Conservation (phyloP, 805 yeast genomes). For the Saccharomycopsis fibuligera region DNA sequence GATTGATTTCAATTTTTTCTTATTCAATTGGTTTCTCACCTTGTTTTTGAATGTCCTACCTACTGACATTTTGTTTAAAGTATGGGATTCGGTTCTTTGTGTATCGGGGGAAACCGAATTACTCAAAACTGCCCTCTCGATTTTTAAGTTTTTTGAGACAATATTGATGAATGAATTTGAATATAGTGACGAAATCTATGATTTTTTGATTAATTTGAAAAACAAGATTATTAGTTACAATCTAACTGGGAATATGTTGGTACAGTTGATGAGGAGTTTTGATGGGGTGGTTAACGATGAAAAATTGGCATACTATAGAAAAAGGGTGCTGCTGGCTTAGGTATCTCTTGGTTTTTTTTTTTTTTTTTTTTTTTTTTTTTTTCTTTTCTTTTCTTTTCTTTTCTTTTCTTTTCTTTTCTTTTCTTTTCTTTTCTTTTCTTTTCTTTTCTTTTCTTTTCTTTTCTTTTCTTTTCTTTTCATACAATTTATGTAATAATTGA, state of each 20-base stretch:
- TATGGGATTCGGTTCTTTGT: conserved; percentile 45
- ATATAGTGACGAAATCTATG: conserved; percentile 31
- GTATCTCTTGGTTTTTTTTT: neutral
- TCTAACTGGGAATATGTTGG: conserved; percentile 25
- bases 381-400: neutral
- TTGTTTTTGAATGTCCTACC: conserved; percentile 47
- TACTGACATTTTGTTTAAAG: conserved; percentile 43
- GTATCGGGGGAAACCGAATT: conserved; percentile 34
- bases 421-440: no score
- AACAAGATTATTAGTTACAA: conserved; percentile 23
- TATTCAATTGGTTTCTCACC: conserved; percentile 53
- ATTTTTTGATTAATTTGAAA: conserved; percentile 31
- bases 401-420: no score
- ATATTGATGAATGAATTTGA: conserved; percentile 26
- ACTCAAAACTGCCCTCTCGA: conserved; percentile 30
- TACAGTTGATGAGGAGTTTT: conserved; percentile 11
- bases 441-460: no score
- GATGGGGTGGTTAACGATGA: neutral
- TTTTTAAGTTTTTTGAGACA: conserved; percentile 34
- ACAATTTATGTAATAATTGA: no score
- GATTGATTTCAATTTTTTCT: conserved; percentile 43
- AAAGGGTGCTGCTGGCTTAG: no score
- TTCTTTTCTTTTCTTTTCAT: no score
- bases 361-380: neutral
- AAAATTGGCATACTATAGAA: neutral